A percentile compares a stretch with the other conserved stretches of the same genome.
Conservation (phyloP, 1,284 basidiomycete genomes). For the Microbotryum violaceum region DNA sequence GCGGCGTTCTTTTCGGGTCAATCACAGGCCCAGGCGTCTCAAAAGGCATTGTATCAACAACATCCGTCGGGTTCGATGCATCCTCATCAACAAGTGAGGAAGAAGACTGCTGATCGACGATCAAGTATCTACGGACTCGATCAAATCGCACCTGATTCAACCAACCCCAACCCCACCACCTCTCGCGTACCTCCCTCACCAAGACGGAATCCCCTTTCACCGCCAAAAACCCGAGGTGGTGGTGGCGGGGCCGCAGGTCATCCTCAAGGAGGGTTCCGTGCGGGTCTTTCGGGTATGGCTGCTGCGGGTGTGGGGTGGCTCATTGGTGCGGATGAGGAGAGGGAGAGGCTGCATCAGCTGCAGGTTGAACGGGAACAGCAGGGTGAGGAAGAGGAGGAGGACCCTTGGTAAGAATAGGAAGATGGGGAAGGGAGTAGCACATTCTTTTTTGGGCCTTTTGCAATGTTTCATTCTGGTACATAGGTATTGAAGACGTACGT, state of each 20-base stretch:
- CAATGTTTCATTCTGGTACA: too few species aligned
- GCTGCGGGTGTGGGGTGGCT: conserved; percentile 80
- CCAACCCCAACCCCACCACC: not conserved
- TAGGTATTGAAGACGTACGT: too few species aligned
- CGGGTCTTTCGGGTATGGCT: conserved; percentile 50
- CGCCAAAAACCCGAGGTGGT: conserved; percentile 44
- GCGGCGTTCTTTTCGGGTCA: not conserved
- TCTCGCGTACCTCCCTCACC: not conserved
- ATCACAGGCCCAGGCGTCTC: not conserved
- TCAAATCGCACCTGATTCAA: conserved; percentile 7
- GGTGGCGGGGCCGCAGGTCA: conserved; percentile 44
- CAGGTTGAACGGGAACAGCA: too few species aligned
- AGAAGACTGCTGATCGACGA: too few species aligned
- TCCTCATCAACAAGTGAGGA: too few species aligned
- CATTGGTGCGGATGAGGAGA: conserved; percentile 59
- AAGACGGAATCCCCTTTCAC: not conserved
- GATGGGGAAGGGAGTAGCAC: too few species aligned
- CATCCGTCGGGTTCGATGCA: too few species aligned
- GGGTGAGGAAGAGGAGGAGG: too few species aligned
- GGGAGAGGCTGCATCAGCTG: not conserved
- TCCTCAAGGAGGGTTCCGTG: conserved; percentile 44
- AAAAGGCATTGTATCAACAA: too few species aligned
- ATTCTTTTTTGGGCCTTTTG: too few species aligned
- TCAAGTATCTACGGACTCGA: conserved; percentile 2
- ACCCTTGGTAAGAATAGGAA: too few species aligned